Conservation (phyloP, 2,329 filamentous ascomycete species). For the Davidsoniella neocaledoniae region DNA sequence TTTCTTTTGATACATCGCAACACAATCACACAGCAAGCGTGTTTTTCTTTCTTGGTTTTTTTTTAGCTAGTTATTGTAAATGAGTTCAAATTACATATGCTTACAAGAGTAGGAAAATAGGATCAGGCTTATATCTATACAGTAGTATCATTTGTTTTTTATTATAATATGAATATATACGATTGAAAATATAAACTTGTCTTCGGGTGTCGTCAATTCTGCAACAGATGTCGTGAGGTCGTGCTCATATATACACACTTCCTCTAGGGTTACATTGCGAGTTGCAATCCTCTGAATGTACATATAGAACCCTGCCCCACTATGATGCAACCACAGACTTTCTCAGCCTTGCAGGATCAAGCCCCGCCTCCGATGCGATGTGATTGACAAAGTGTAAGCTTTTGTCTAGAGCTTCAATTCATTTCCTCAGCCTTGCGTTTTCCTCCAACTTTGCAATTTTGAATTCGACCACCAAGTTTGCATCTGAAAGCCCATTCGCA, state of each 20-base stretch:
- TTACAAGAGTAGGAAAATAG: too few species aligned
- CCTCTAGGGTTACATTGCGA: background rate
- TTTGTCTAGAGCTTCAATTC: too few species aligned
- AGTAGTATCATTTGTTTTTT: background rate
- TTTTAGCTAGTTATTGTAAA: background rate
- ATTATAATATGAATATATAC: background rate
- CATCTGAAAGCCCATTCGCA: too few species aligned
- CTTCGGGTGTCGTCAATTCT: background rate
- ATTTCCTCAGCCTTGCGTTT: conserved; percentile 1
- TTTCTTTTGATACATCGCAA: background rate
- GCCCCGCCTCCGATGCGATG: background rate
- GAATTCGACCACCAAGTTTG: too few species aligned
- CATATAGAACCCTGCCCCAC: too few species aligned
- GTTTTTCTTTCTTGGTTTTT: conserved; percentile 6
- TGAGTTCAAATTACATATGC: too few species aligned
- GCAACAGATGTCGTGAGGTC: background rate
- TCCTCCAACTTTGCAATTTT: background rate
- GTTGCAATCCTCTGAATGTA: background rate
- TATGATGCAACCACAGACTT: too few species aligned
- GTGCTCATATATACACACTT: background rate
- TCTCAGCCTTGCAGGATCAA: too few species aligned
- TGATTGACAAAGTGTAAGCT: too few species aligned
- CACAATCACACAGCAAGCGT: conserved; percentile 1
- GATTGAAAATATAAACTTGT: background rate
- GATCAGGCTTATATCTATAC: too few species aligned